A percentile compares a stretch with the other conserved stretches of the same genome.
These are phyloP conservation scores for Rhododendron williamsianum DNA, from an alignment of 148 eudicot species.

Conservation along the genomic window DNA sequence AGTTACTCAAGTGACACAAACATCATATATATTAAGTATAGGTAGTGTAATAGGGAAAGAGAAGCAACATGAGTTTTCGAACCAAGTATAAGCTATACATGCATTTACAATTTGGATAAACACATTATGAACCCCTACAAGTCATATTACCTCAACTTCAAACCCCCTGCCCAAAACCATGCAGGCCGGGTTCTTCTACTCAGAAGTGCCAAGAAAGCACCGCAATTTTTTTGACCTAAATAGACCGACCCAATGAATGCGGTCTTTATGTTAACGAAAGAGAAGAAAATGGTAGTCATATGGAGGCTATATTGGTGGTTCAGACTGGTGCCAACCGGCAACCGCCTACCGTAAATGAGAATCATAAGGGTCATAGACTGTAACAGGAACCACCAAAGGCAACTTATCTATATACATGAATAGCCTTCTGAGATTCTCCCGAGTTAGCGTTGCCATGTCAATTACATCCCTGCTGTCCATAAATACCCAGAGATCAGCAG, in stretches of 20 bases:
- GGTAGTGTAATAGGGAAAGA: background rate
- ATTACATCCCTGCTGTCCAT: slow-evolving; percentile 58
- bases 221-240: slow-evolving; percentile 27
- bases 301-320: slow-evolving; percentile 1
- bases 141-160: slow-evolving; percentile 17
- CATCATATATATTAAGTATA: background rate
- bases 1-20: background rate
- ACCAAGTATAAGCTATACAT: slow-evolving; percentile 39
- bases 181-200: slow-evolving; percentile 28
- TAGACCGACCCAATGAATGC: slow-evolving; percentile 16
- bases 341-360: slow-evolving; percentile 64
- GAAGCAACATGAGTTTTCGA: background rate
- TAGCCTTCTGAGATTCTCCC: slow-evolving; percentile 81
- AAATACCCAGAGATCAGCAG: slow-evolving; percentile 84
- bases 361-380: slow-evolving; percentile 66
- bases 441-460: slow-evolving; percentile 58
- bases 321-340: background rate
- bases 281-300: background rate
- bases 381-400: slow-evolving; percentile 79
- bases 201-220: slow-evolving; percentile 19
- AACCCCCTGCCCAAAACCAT: slow-evolving; percentile 33
- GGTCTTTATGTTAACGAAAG: slow-evolving; percentile 6
- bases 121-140: slow-evolving; percentile 21
- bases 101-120: slow-evolving; percentile 46
- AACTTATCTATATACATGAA: slow-evolving; percentile 87